These are phyloP conservation scores for Nakaseomyces kungkrabaensis DNA, from an alignment of 1,139 yeast species.

Conservation along the genomic window DNA sequence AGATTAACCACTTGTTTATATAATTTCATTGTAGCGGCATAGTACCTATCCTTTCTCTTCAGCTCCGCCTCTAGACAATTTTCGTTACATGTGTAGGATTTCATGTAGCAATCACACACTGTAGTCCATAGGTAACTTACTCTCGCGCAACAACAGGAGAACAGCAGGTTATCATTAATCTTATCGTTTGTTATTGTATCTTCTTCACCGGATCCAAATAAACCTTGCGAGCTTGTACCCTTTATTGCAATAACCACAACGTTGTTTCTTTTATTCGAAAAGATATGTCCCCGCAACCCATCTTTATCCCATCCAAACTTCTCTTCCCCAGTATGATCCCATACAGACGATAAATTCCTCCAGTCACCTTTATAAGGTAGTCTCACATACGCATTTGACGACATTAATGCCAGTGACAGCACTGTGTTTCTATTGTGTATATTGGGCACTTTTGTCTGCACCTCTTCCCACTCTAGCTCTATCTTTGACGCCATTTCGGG, in stretches of 20 bases:
- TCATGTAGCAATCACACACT: constrained; percentile 87
- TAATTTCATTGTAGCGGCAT: constrained; percentile 68
- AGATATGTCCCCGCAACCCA: constrained; percentile 87
- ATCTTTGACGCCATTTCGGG: constrained; percentile 36
- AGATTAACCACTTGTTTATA: constrained; percentile 58
- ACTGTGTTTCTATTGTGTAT: constrained; percentile 64
- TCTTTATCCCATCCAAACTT: constrained; percentile 79
- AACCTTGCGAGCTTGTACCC: constrained; percentile 85
- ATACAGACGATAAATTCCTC: constrained; percentile 66
- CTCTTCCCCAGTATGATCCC: constrained; percentile 33
- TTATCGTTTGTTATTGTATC: constrained; percentile 78
- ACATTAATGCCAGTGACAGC: constrained; percentile 68
- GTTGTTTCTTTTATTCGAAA: constrained; percentile 53
- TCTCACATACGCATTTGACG: constrained; percentile 85
- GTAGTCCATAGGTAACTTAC: constrained; percentile 88
- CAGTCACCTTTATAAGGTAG: constrained; percentile 76
- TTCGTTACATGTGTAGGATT: constrained; percentile 82
- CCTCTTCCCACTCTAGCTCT: constrained; percentile 45
- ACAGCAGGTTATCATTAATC: constrained; percentile 74
- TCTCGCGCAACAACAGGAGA: constrained; percentile 95
- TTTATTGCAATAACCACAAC: constrained; percentile 75
- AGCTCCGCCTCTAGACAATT: constrained; percentile 75
- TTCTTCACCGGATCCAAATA: constrained; percentile 64
- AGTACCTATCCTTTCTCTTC: constrained; percentile 67
- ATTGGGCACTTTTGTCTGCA: constrained; percentile 52